Percentiles rank a stretch among this genome's conserved stretches.
phyloP scores from a whole-genome alignment of 108 stramenopile genomes.

The Parietichytrium sp. region DNA sequence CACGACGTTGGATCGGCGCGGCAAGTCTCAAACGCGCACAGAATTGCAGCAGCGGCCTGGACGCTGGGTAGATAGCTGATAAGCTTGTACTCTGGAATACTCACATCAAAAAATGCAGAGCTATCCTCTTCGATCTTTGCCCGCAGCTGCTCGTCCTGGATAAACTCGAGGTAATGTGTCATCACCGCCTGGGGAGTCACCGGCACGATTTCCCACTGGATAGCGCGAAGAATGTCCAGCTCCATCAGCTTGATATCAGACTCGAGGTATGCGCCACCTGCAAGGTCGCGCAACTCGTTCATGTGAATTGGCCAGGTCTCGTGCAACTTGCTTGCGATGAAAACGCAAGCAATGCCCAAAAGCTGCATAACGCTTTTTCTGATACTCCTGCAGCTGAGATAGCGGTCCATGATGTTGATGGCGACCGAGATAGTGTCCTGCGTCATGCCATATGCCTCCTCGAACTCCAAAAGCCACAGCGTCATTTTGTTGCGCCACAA shows the following conservation, averaged over 20 bases:
- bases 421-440: slow-evolving; percentile 16
- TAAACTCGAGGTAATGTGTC: neutral
- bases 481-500: slow-evolving; percentile 3
- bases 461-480: slow-evolving; percentile 17
- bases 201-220: slow-evolving; percentile 39
- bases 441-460: neutral
- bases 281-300: neutral
- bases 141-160: neutral
- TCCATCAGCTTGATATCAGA: slow-evolving; percentile 40
- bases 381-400: neutral
- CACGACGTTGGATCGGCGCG: too few species aligned
- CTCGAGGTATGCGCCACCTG: neutral
- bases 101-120: neutral
- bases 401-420: slow-evolving; percentile 32
- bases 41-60: neutral
- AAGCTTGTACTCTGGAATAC: slow-evolving; percentile 18
- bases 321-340: slow-evolving; percentile 32
- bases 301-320: slow-evolving; percentile 27
- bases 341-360: slow-evolving; percentile 21
- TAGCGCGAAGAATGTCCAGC: slow-evolving; percentile 37
- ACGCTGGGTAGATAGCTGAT: neutral
- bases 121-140: neutral
- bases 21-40: neutral
- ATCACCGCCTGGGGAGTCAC: neutral
- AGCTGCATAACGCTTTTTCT: slow-evolving; percentile 1